Evolutionary conservation across 208 protist genomes (phyloP).

Genomic region (Acanthamoeba healyi): DNA sequence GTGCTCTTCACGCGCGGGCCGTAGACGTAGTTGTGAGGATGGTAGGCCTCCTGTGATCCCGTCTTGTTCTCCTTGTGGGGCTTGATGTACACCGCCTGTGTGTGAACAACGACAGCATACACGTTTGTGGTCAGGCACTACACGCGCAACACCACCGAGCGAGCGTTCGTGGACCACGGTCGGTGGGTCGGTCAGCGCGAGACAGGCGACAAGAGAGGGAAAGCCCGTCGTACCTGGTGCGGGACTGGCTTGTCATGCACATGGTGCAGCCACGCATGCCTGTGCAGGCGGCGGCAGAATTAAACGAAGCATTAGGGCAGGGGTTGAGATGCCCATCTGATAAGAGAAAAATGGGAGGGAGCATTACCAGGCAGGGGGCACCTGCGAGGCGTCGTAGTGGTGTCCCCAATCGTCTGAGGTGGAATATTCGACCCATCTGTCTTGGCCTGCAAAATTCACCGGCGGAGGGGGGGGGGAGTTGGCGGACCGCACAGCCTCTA

Average conservation of each 20-base stretch:
- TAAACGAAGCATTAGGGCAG: neutral
- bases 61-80: slow-evolving; percentile 54
- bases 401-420: neutral
- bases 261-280: slow-evolving; percentile 53
- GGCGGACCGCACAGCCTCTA: neutral
- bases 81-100: neutral
- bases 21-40: slow-evolving; percentile 44
- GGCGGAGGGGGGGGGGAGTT: neutral
- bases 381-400: slow-evolving; percentile 16
- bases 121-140: neutral
- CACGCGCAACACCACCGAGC: neutral
- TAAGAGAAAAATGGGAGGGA: neutral
- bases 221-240: neutral
- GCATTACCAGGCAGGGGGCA: slow-evolving; percentile 29
- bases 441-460: neutral
- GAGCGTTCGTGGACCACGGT: no score
- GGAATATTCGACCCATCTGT: slow-evolving; percentile 41
- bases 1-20: slow-evolving; percentile 10
- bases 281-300: neutral
- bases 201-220: neutral
- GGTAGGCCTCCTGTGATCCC: slow-evolving; percentile 31
- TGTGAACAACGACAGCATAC: neutral
- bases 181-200: no score
- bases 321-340: neutral
- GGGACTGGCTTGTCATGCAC: neutral